Evolutionary conservation across 2,329 filamentous ascomycete species (phyloP).

Genomic region (Cryphonectria japonica): DNA sequence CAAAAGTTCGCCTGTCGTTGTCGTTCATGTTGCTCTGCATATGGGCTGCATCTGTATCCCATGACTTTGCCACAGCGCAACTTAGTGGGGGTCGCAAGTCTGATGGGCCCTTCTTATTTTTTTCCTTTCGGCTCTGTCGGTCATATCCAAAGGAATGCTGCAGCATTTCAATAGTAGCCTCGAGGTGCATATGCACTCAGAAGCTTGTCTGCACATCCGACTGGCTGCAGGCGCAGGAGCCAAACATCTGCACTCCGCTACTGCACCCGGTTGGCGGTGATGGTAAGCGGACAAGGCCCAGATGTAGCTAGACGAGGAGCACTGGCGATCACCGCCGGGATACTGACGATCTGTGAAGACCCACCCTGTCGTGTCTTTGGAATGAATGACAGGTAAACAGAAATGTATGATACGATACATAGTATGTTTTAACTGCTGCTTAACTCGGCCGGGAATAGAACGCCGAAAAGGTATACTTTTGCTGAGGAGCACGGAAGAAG

Average conservation of each 20-base stretch:
- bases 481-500: neutral
- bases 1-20: neutral
- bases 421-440: neutral
- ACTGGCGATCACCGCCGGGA: neutral
- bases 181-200: neutral
- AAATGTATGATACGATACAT: neutral
- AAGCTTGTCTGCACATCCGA: slow-evolving; percentile 1
- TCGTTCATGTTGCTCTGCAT: neutral
- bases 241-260: neutral
- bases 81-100: neutral
- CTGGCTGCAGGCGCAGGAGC: neutral
- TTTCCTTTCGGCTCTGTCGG: neutral
- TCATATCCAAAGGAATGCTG: neutral
- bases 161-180: neutral
- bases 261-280: neutral
- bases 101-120: neutral
- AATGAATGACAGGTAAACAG: neutral
- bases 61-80: neutral
- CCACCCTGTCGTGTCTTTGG: neutral
- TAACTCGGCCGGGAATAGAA: neutral
- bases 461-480: neutral
- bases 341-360: neutral
- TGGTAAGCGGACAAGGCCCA: neutral
- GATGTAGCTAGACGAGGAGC: neutral
- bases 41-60: neutral